Base-by-base conservation (phyloP, 768 basidiomycete species). In the Kwoniella dejecticola region DNA sequence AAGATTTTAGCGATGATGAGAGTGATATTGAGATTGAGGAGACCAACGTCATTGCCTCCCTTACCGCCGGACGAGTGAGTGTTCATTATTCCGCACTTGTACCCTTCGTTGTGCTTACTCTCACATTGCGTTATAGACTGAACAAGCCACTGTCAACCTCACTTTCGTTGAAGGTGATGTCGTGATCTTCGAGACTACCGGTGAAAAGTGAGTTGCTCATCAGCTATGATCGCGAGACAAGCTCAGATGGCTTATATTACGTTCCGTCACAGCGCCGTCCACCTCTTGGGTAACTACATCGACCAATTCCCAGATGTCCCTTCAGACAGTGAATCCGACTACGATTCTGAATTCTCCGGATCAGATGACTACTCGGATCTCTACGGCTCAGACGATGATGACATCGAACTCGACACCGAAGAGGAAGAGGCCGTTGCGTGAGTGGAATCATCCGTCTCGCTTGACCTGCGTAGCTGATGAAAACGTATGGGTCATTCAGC, bases 231-330 rank as follows among this genome's bases (percentile, higher is more conserved):
- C n/a, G 1, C 29, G 13, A 2, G 5, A 11, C 41, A 12, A 6
- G n/a, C n/a, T n/a, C n/a, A n/a, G n/a, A n/a, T n/a, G n/a, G n/a
- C n/a, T n/a, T n/a, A n/a, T n/a, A n/a, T n/a, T n/a, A n/a, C n/a
- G 44, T 19, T 41, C 27, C n/a, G 31, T 12, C 23, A 27, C 57
- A 77, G 77, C 77, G 81, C 87, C 49, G 83, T 92, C 49, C 86
- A 90, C 80, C 80, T 93, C 63, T 86, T 87, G 64, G 91, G 91
- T 56, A 91, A 92, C 79, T 92, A 91, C 79, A 85, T 93, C 75
- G 85, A 74, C 63, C 79, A 80, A 67, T 63, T 60, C 54, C 66
- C 66, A 11, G 83, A 81, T 38, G 79, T 80, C 41, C 84, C 86
- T 53, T 82, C 89, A n/a, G 84, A 83, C 38, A 88, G 89, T 59